Base-by-base conservation (phyloP, 192 early-diverging fungal genomes). In the Rhizoclosmatium sp. region DNA sequence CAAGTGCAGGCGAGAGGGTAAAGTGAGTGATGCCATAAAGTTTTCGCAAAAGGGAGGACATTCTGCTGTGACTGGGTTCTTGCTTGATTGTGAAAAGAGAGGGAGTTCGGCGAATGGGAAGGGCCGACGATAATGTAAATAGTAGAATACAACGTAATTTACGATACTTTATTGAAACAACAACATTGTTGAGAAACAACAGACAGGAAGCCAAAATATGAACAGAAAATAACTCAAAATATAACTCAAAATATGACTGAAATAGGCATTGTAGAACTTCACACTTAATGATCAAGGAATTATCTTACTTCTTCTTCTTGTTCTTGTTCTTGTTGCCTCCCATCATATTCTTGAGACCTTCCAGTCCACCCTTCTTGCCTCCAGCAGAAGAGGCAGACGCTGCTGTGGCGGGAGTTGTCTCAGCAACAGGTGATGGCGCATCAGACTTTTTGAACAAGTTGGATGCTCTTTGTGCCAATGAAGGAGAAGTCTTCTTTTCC, bases 1-100 rank as follows among this genome's bases (percentile, higher is more conserved):
- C 5, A 61, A 65, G 44, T 47, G 64, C 31, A 64, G 74, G 19
- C 7, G 64, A 23, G 74, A 76, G 44, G 74, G 74, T 16, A 31
- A 12, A 39, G n/a, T 48, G 9, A 10, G 44, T 10, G 47, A 65
- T 65, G 74, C 74, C 4, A 47, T 65, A 21, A 21, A 21, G 16
- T 31, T 72, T 72, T 40, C 70, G 7, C 47, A 58, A 59, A 21
- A 45, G 39, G 70, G 16, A 14, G 70, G 70, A 19, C 54, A 58
- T 16, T 31, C 39, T 14, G n/a, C 49, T 14, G 47, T 72, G 19
- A 19, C 39, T n/a, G 47, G 44, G 21, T 72, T 40, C 54, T 39
- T 72, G 31, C 12, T 41, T 39, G 47, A 39, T 39, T 58, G 7
- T 7, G 44, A 72, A 2, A 58, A 72, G 16, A 19, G 39, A 40